Base-by-base conservation (phyloP, 441 rosid genomes). In the Manihot esculenta region DNA sequence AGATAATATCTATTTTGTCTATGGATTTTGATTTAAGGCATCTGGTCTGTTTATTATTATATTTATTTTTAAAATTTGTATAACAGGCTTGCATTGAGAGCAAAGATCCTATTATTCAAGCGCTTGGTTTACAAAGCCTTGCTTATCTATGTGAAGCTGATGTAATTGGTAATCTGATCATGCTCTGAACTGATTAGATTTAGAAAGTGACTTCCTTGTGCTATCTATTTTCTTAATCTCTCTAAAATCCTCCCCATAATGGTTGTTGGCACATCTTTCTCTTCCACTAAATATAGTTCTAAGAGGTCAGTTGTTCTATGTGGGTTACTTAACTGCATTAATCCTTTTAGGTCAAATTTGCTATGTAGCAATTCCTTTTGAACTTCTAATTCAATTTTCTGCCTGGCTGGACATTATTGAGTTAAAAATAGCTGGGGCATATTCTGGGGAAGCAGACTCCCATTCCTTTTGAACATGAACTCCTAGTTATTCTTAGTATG, bases 61-160 rank as follows among this genome's bases (percentile, higher is more conserved):
- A 11, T 6, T 21, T 75, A 62, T 14, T 23, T 30, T 41, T 70
- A 35, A 18, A 15, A 70, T 57, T 59, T 57, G 47, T 81, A 65
- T 70, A 68, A 80, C 87, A 94, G 99, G 88, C 90, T 73, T 94
- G 97, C 87, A 85, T 94, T 69, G 94, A 94, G 82, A 86, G 87
- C 83, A 85, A 62, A 71, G 96, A 94, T 79, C 78, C 83, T 69
- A 72, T 82, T 66, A 78, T 94, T 81, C 89, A 83, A 85, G 86
- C 96, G 41, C 81, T 90, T 78, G 99, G 99, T 70, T 89, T 90
- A 69, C 97, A 92, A 82, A 92, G 99, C 82, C 97, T 94, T 80
- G 85, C 94, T 53, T 81, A 92, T 76, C 91, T 94, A n/a, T 94
- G 99, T 79, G 97, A 94, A 90, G 97, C 97, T 79, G 99, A 92